Evolutionary conservation across 2,329 filamentous ascomycete species (phyloP), one percentile per base, ranked within the genome.

Genomic region (Nothopassalora personata): DNA sequence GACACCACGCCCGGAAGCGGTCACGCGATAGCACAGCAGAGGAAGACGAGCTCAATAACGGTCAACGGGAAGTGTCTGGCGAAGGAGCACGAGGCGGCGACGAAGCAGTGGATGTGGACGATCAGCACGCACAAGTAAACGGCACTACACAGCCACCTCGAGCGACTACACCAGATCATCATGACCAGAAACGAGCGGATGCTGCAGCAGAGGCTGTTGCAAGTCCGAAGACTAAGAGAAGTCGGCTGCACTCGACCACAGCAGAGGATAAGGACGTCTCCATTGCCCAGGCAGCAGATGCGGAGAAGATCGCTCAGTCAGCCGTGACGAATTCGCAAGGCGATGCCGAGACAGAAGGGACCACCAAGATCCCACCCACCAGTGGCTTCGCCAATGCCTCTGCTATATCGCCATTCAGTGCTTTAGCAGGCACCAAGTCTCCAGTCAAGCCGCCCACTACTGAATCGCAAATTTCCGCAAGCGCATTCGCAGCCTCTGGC

Each of bases 401-500:
- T 33, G 70, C 77, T 19, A 69, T 73, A 13, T 79, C 80, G 52
- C 80, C 79, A 4, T 82, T 83, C 63, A 73, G 77, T 53, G 70
- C 75, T 46, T 71, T 81, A 55, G 69, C 74, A 18, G 67, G 71
- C 48, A 73, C 59, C 61, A 72, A 74, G 59, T 69, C 72, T 15
- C 39, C 13, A 2, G 8, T 18, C 61, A 72, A 74, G 59, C 18
- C 49, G 18, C 67, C 70, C 39, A 48, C 67, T 2, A 33, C 62
- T 27, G 59, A 74, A 28, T 58, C 70, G 52, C 70, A 76, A 58
- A 76, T 76, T 5, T 76, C 77, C 5, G 62, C 74, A 4, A 73
- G 73, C 46, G 77, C 78, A 6, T 89, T 89, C 69, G 77, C 77
- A 47, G 68, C 74, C 3, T 80, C 78, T 39, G 77, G 72, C 18